These are phyloP conservation scores for Straminergon stramineum DNA, from an alignment of 225 moss, liverwort and hornwort species.

Conservation along the genomic window DNA sequence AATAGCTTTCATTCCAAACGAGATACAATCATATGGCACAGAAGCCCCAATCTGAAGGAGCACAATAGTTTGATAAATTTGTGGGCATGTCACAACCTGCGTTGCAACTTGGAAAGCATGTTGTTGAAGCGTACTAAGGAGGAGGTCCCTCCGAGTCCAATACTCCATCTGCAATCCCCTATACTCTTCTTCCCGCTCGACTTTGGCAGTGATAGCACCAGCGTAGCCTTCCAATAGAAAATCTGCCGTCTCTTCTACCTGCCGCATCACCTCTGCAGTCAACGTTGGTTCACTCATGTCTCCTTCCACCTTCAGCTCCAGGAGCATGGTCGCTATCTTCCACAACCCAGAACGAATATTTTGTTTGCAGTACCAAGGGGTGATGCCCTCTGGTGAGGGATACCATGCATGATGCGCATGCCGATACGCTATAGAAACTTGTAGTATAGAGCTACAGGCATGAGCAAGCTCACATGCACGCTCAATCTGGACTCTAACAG, in stretches of 20 bases:
- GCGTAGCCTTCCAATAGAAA: constrained; percentile 88
- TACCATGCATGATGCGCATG: constrained; percentile 86
- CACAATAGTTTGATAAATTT: neutral
- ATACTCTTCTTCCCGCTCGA: constrained; percentile 96
- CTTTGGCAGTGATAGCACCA: constrained; percentile 92
- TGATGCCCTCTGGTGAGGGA: constrained; percentile 89
- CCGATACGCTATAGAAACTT: constrained; percentile 69
- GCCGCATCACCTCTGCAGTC: constrained; percentile 59
- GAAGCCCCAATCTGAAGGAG: neutral
- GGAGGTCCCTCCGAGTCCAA: constrained; percentile 77
- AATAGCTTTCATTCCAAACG: neutral
- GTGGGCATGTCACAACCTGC: constrained; percentile 41
- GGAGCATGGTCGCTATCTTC: constrained; percentile 77
- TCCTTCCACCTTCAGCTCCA: constrained; percentile 70
- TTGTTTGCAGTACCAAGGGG: constrained; percentile 93
- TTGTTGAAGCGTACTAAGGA: constrained; percentile 71
- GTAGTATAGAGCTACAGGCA: constrained; percentile 59
- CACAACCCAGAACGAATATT: constrained; percentile 81
- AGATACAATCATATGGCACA: neutral
- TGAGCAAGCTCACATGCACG: constrained; percentile 82
- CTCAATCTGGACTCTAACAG: constrained; percentile 66
- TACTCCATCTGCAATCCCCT: constrained; percentile 98
- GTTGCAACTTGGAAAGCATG: constrained; percentile 63
- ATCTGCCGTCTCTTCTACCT: constrained; percentile 83
- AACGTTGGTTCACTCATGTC: constrained; percentile 81